Base-by-base conservation (phyloP, 371 early-diverging fungal genomes). In the Mycotypha africana region DNA sequence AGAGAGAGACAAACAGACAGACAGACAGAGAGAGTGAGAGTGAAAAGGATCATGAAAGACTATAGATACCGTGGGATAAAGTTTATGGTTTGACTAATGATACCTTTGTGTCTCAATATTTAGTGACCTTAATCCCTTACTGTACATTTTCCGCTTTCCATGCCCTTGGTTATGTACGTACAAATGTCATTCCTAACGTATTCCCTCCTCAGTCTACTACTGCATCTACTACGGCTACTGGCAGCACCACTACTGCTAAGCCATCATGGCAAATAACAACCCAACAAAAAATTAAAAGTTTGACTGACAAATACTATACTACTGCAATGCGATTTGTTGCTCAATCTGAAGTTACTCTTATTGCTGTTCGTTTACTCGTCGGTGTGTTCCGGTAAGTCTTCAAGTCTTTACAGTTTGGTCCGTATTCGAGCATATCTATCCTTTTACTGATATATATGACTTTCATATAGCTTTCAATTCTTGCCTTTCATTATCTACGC, bases 91-190 rank as follows among this genome's bases (percentile, higher is more conserved):
- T n/a, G n/a, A n/a, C n/a, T n/a, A n/a, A n/a, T n/a, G n/a, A n/a
- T 33, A 9, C 15, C 15, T 11, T 33, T 33, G 4, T 33, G 10
- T 33, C n/a, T 11, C 34, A 14, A 4, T 45, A 16, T 23, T 7
- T 62, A 88, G 91, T 89, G 26, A 77, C 89, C 11, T 71, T 94
- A 56, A 58, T 93, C 51, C 95, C 95, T 19, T 94, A 79, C 49
- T 77, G 70, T 4, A 84, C 85, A 43, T 94, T 90, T 56, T 92
- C 95, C 19, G 57, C 84, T 47, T 89, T 92, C 75, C 92, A 94
- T 56, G 76, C 84, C 4, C 65, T 88, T 45, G 84, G 82, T 47
- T 94, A 88, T 64, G 51, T 81, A 30, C 82, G 91, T 45, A 78
- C 82, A 17, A 84, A 85, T 42, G 48, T 92, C 47, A 67, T 92